These are phyloP conservation scores for Solanum appendiculatum DNA, from an alignment of 257 asterid genomes.

Conservation along the genomic window DNA sequence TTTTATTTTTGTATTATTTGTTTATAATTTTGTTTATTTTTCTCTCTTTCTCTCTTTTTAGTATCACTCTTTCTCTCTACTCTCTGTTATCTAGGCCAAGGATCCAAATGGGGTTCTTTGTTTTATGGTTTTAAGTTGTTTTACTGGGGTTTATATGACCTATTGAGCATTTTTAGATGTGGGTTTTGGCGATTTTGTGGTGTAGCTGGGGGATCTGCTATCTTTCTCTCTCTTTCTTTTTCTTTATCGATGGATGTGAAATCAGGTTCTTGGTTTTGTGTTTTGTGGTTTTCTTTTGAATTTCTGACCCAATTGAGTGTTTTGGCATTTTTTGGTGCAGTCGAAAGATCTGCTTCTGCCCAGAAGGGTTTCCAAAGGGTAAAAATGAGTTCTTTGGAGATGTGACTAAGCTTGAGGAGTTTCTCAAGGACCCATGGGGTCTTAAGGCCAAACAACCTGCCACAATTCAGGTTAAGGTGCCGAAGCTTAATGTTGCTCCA, in stretches of 20 bases:
- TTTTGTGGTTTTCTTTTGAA: not conserved
- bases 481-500: conserved; percentile 48
- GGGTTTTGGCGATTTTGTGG: not conserved
- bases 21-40: not conserved
- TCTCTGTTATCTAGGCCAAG: not conserved
- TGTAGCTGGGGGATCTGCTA: not conserved
- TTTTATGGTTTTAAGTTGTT: conserved; percentile 5
- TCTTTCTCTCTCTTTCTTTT: not conserved
- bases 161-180: not conserved
- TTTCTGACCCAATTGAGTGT: conserved; percentile 16
- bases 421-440: conserved; percentile 84
- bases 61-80: not conserved
- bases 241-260: not conserved
- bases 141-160: not conserved
- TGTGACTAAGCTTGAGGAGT: conserved; percentile 62
- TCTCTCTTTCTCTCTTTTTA: not conserved
- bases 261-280: not conserved
- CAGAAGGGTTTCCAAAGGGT: conserved; percentile 70
- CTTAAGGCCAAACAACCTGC: conserved; percentile 57
- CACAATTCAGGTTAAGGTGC: conserved; percentile 80
- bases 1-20: not conserved
- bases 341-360: conserved; percentile 78
- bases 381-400: conserved; percentile 51
- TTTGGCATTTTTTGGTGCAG: conserved; percentile 40
- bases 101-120: conserved; percentile 1